phyloP scores from a whole-genome alignment of 345 rosid genomes.

The Eucalyptus marginata region DNA sequence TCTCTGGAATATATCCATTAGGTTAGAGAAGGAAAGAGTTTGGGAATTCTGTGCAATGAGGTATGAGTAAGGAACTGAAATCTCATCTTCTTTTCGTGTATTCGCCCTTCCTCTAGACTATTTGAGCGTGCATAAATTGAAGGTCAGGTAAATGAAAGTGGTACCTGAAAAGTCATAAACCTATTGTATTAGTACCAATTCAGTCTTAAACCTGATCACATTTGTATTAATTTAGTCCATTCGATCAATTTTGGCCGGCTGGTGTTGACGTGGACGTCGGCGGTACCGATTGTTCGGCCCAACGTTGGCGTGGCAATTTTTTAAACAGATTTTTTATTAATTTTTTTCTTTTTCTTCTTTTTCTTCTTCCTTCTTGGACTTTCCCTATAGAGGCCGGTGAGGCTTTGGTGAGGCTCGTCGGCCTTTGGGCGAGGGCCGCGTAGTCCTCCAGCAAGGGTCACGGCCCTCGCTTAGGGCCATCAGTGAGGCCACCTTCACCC shows the following conservation, averaged over 20 bases:
- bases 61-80: not conserved
- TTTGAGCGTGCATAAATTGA: not conserved
- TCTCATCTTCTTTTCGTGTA: not conserved
- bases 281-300: fast-evolving
- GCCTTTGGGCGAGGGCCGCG: fast-evolving
- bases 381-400: fast-evolving
- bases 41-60: not conserved
- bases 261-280: fast-evolving
- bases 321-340: too few relatives aligned
- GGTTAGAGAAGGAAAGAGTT: not conserved
- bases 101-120: not conserved
- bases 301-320: fast-evolving
- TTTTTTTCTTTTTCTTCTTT: fast-evolving
- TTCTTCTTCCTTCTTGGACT: too few relatives aligned
- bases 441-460: too few relatives aligned
- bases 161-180: fast-evolving
- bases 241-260: fast-evolving
- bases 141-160: not conserved
- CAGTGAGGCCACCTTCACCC: too few relatives aligned
- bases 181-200: fast-evolving
- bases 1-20: not conserved
- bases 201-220: fast-evolving
- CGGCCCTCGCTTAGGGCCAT: fast-evolving
- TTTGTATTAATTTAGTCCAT: too few relatives aligned
- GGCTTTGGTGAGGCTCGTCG: fast-evolving